phyloP scores from a whole-genome alignment of 192 early-diverging fungal species.

The Coemansia brasiliensis region DNA sequence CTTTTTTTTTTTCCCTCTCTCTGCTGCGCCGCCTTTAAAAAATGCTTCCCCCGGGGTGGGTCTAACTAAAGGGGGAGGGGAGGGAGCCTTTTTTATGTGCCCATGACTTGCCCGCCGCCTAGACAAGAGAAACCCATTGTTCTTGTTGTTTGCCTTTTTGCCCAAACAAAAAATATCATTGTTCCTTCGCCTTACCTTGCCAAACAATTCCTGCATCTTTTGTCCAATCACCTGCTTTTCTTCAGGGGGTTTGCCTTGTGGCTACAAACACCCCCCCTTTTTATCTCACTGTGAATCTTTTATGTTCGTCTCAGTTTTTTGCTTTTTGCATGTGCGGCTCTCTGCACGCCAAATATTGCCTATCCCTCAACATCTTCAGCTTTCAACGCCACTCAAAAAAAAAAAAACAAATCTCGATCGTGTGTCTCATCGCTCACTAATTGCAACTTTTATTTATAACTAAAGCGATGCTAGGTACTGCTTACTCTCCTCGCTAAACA shows the following conservation, averaged over 20 bases:
- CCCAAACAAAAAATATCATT: slow-evolving; percentile 11
- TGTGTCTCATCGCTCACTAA: too few species aligned
- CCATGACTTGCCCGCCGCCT: slow-evolving; percentile 42
- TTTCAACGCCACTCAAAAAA: neutral
- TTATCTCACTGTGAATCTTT: slow-evolving; percentile 1
- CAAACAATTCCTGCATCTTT: slow-evolving; percentile 23
- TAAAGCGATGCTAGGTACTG: slow-evolving; percentile 39
- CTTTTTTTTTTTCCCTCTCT: neutral
- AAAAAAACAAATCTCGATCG: neutral
- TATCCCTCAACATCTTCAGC: neutral
- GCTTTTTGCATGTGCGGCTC: neutral
- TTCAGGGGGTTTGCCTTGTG: slow-evolving; percentile 7
- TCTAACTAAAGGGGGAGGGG: slow-evolving; percentile 9
- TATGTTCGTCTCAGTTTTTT: too few species aligned
- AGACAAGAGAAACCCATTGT: slow-evolving; percentile 24
- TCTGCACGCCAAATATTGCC: too few species aligned
- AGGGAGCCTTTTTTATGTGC: slow-evolving; percentile 13
- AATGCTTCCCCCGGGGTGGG: slow-evolving; percentile 1
- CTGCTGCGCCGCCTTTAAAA: slow-evolving; percentile 4
- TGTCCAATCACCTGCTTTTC: slow-evolving; percentile 22
- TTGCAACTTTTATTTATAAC: neutral
- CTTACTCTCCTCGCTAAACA: slow-evolving; percentile 48
- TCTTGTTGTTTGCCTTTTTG: slow-evolving; percentile 13
- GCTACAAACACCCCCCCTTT: slow-evolving; percentile 6
- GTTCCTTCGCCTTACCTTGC: slow-evolving; percentile 13